Conservation (phyloP, 2,329 filamentous ascomycete species). For the Pseudogymnoascus sp. region DNA sequence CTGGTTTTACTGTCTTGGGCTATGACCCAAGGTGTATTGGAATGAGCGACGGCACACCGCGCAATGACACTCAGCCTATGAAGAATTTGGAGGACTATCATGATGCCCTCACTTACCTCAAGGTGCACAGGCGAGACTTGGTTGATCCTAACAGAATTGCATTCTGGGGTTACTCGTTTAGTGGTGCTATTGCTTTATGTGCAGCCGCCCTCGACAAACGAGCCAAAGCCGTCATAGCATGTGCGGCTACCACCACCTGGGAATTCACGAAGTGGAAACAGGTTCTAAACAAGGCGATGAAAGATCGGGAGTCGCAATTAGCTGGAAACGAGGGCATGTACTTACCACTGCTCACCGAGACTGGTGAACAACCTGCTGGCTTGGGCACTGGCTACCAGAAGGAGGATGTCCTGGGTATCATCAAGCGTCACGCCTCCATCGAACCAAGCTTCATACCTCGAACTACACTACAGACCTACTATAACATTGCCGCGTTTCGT, state of each 20-base stretch:
- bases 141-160: background rate
- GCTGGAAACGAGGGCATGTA: constrained; percentile 33
- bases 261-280: background rate
- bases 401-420: constrained; percentile 17
- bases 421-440: constrained; percentile 12
- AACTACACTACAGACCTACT: constrained; percentile 29
- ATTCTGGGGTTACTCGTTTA: background rate
- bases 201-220: constrained; percentile 18
- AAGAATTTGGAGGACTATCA: background rate
- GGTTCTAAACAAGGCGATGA: constrained; percentile 28
- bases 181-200: background rate
- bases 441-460: constrained; percentile 18
- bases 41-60: background rate
- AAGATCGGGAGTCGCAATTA: constrained; percentile 35
- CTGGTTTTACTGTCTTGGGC: constrained; percentile 64
- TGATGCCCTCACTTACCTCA: background rate
- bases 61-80: background rate
- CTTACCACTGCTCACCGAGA: constrained; percentile 31
- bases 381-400: constrained; percentile 23
- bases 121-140: background rate
- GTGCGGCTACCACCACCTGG: background rate
- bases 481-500: constrained; percentile 24
- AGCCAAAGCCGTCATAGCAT: constrained; percentile 30
- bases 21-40: constrained; percentile 32
- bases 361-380: constrained; percentile 33